Evolutionary conservation across 2,329 filamentous ascomycete species (phyloP).

Genomic region (Niveomyces coronatus): DNA sequence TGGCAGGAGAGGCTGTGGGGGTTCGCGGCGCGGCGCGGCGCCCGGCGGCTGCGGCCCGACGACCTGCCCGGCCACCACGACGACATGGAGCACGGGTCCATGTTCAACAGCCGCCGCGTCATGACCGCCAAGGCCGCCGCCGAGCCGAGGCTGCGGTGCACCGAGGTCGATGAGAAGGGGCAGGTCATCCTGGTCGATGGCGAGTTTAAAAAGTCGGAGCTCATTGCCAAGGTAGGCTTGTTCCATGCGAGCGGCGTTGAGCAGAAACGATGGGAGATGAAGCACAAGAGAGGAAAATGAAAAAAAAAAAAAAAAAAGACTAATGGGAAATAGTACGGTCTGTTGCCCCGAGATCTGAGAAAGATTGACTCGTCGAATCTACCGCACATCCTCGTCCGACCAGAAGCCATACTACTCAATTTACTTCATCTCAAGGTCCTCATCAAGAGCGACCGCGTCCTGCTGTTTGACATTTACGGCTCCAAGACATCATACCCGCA

Average conservation of each 20-base stretch:
- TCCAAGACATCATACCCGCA: conserved; percentile 91
- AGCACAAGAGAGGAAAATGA: too few relatives aligned
- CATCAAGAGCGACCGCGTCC: conserved; percentile 87
- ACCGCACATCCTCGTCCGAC: conserved; percentile 88
- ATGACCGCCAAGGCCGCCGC: conserved; percentile 67
- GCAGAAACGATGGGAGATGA: too few relatives aligned
- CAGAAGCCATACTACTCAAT: conserved; percentile 88
- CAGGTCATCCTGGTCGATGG: conserved; percentile 88
- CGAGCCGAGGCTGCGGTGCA: conserved; percentile 81
- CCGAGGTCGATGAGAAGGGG: conserved; percentile 86
- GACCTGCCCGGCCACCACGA: conserved; percentile 37
- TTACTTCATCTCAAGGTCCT: conserved; percentile 91
- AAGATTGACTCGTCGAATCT: conserved; percentile 97
- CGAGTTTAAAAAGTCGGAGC: conserved; percentile 94
- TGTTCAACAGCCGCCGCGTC: conserved; percentile 60
- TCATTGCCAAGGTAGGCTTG: conserved; percentile 72
- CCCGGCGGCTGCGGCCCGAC: conserved; percentile 40
- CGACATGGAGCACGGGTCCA: conserved; percentile 20
- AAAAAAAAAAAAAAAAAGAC: too few relatives aligned
- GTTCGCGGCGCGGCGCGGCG: conserved; percentile 24
- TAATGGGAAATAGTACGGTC: conserved; percentile 57
- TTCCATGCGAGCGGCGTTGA: too few relatives aligned
- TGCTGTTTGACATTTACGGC: conserved; percentile 94
- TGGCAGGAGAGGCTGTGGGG: conserved; percentile 44
- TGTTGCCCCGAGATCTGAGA: conserved; percentile 85